Evolutionary conservation across 805 yeast species (phyloP).

Genomic region (Cyberlindnera euphorbiiphila): DNA sequence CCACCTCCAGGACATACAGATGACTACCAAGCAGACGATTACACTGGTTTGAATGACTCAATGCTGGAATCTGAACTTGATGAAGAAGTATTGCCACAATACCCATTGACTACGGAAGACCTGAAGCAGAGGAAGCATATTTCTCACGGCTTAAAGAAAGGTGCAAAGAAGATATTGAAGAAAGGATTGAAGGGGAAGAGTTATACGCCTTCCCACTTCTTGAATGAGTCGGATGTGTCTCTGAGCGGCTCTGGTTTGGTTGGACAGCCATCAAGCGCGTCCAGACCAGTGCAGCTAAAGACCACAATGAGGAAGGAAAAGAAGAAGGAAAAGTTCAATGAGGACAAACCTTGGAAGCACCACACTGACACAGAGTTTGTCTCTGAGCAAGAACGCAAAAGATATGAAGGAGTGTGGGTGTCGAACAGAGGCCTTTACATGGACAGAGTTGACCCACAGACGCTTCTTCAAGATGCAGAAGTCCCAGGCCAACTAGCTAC

Average conservation of each 20-base stretch:
- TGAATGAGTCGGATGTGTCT: slow-evolving; percentile 6
- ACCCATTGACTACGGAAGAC: slow-evolving; percentile 17
- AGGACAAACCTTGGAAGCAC: slow-evolving; percentile 91
- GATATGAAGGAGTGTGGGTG: slow-evolving; percentile 94
- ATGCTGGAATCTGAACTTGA: slow-evolving; percentile 1
- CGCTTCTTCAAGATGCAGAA: slow-evolving; percentile 15
- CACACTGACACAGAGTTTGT: slow-evolving; percentile 55
- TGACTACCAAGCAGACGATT: background rate
- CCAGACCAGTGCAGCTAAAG: slow-evolving; percentile 23
- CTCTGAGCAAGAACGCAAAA: slow-evolving; percentile 68
- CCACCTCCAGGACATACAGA: slow-evolving; percentile 20
- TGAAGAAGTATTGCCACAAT: slow-evolving; percentile 23
- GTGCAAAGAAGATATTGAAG: slow-evolving; percentile 25
- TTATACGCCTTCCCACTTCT: slow-evolving; percentile 9
- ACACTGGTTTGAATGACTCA: slow-evolving; percentile 4
- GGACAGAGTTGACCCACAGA: slow-evolving; percentile 26
- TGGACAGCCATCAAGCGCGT: background rate
- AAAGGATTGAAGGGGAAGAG: slow-evolving; percentile 21
- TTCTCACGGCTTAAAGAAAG: slow-evolving; percentile 20
- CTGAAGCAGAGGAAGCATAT: slow-evolving; percentile 3
- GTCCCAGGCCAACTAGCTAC: slow-evolving; percentile 24
- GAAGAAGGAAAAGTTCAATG: slow-evolving; percentile 53
- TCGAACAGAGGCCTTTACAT: slow-evolving; percentile 72
- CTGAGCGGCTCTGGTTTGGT: background rate
- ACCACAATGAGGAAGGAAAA: slow-evolving; percentile 28